These are phyloP conservation scores for Pythium insidiosum DNA, from an alignment of 352 stramenopile species.

Conservation along the genomic window DNA sequence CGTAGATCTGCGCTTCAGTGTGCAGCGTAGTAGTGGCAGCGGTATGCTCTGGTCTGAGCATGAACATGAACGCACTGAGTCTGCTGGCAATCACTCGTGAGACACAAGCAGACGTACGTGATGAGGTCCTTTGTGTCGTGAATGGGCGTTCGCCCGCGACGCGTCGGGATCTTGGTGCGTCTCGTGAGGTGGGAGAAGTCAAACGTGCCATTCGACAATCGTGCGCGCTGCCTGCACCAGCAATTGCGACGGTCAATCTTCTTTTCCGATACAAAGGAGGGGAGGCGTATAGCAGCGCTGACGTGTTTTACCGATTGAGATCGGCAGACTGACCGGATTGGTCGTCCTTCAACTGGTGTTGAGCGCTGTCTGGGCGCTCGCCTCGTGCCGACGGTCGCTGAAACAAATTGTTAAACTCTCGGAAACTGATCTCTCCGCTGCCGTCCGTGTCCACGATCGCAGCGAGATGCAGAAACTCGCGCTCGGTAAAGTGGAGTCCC, in stretches of 20 bases:
- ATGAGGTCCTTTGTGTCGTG: conserved; percentile 21
- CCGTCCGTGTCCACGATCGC: conserved; percentile 29
- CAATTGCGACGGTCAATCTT: no score
- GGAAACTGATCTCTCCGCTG: conserved; percentile 50
- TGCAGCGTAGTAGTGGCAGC: neutral
- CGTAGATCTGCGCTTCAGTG: conserved; percentile 38
- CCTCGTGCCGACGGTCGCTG: neutral
- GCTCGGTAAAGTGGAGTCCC: conserved; percentile 36
- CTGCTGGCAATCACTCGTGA: no score
- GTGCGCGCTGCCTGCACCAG: conserved; percentile 7
- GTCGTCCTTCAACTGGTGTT: no score
- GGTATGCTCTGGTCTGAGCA: conserved; percentile 3
- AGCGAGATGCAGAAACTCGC: conserved; percentile 34
- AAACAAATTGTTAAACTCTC: conserved; percentile 44
- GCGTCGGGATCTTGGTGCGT: conserved; percentile 25
- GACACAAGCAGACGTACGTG: neutral
- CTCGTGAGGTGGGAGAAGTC: conserved; percentile 41
- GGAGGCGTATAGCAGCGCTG: no score
- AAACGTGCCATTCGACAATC: conserved; percentile 19
- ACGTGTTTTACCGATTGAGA: no score
- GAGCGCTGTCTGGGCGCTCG: neutral
- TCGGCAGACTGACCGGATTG: no score
- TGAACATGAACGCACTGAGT: no score
- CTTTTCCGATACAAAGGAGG: no score
- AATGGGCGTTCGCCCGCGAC: conserved; percentile 26